These are phyloP conservation scores for Aureobasidium lini DNA, from an alignment of 2,329 filamentous ascomycete genomes.

Conservation along the genomic window DNA sequence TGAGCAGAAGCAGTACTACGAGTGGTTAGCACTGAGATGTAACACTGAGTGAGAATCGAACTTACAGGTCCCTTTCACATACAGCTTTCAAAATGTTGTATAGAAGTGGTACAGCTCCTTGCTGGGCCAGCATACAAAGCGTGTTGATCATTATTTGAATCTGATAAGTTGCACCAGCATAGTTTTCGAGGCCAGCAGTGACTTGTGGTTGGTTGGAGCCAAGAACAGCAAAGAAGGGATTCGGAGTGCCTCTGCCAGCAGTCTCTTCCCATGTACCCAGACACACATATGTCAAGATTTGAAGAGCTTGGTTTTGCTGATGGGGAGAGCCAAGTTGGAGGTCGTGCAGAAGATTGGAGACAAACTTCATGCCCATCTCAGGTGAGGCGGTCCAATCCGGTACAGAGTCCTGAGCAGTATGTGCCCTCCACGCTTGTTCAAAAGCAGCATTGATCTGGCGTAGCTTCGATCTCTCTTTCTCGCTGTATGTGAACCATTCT, in stretches of 20 bases:
- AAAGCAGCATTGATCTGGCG: conserved; percentile 70
- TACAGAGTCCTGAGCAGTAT: conserved; percentile 30
- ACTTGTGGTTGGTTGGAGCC: conserved; percentile 1
- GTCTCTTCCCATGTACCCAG: conserved; percentile 45
- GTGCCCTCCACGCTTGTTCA: conserved; percentile 59
- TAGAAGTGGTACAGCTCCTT: conserved; percentile 33
- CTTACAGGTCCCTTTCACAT: conserved; percentile 21
- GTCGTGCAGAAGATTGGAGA: conserved; percentile 36
- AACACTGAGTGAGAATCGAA: neutral
- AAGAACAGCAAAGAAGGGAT: conserved; percentile 13
- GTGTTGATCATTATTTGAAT: conserved; percentile 36
- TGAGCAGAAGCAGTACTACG: conserved; percentile 8
- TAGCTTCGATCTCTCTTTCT: conserved; percentile 75
- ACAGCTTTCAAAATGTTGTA: conserved; percentile 31
- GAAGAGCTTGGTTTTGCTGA: conserved; percentile 31
- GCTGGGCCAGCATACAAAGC: conserved; percentile 34
- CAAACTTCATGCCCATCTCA: conserved; percentile 48
- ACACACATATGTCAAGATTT: conserved; percentile 39
- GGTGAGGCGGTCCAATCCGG: conserved; percentile 61
- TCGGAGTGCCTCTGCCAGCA: conserved; percentile 28
- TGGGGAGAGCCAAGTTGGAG: conserved; percentile 27
- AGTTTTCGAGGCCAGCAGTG: neutral
- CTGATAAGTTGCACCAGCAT: conserved; percentile 10
- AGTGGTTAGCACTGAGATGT: neutral
- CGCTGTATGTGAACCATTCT: conserved; percentile 94